Base-by-base conservation (phyloP, 345 rosid species). In the Bruguiera gymnorhiza region DNA sequence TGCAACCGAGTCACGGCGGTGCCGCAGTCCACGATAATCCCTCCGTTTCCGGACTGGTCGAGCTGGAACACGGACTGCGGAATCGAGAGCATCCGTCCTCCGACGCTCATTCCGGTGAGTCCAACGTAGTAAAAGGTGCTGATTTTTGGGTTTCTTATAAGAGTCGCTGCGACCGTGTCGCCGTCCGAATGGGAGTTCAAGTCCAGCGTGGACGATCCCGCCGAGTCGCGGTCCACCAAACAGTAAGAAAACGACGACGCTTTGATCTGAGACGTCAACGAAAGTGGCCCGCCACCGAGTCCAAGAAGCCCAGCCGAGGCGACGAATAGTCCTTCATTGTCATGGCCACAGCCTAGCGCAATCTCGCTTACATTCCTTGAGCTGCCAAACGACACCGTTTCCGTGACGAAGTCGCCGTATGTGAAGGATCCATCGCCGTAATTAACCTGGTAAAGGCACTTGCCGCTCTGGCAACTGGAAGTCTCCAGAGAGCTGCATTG, bases 351-450 rank as follows among this genome's bases (percentile, higher is more conserved):
- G 0, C 99, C 99, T 24, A 95, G 2, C 1, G 80, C 73, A 7
- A 76, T 43, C 5, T 63, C 53, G 18, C n/a, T 34, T 1, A 55
- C 68, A 32, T 46, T 39, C 31, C 79, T 72, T 2, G 75, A 63
- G 20, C 34, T 23, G 21, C 75, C 75, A 30, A 95, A 87, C 72
- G 97, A 78, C 85, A 95, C 64, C 71, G 92, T 82, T 63, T 92
- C 99, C 9, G 88, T 83, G 0, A 86, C 83, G 75, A 83, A 88
- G 1, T 85, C 84, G 8, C 99, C 99, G 20, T 82, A 82, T 0
- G 97, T 92, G 76, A 65, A 95, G 7, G 99, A 95, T 5, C 99
- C 99, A 53, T 95, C 99, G 0, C 97, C 97, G 84, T 95, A 95
- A 18, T 86, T 82, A 6, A 91, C 97, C 78, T 90, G 92, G 63